These are phyloP conservation scores for Nectriaceae sp. DNA, from an alignment of 2,329 filamentous ascomycete species.

Conservation along the genomic window DNA sequence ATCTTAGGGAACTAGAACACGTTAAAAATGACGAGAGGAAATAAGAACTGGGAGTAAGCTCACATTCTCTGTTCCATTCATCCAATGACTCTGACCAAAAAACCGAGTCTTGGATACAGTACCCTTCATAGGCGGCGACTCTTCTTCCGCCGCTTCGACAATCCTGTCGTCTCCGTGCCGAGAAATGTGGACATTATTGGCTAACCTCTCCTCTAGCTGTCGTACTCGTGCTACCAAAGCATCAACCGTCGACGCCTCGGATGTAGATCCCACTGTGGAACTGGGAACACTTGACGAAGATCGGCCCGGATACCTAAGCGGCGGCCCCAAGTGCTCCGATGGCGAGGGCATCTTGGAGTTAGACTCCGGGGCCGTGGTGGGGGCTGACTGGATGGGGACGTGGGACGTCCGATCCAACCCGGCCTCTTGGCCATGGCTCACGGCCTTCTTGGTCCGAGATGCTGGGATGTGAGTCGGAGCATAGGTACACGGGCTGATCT, in stretches of 20 bases:
- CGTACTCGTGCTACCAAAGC: slow-evolving; percentile 41
- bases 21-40: slow-evolving; percentile 5
- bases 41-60: slow-evolving; percentile 11
- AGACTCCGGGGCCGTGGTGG: slow-evolving; percentile 10
- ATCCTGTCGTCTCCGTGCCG: slow-evolving; percentile 16
- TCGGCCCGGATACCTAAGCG: background rate
- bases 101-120: slow-evolving; percentile 46
- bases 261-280: slow-evolving; percentile 28
- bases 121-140: slow-evolving; percentile 29
- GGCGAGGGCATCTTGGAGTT: slow-evolving; percentile 8
- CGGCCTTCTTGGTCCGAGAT: slow-evolving; percentile 24
- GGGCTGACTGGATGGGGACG: slow-evolving; percentile 22
- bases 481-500: slow-evolving; percentile 57
- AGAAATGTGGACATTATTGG: slow-evolving; percentile 27
- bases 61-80: slow-evolving; percentile 45
- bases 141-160: slow-evolving; percentile 2
- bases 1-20: slow-evolving; percentile 30
- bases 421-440: background rate
- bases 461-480: slow-evolving; percentile 37
- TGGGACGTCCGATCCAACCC: slow-evolving; percentile 10
- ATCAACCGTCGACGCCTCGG: slow-evolving; percentile 29
- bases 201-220: slow-evolving; percentile 46
- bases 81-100: slow-evolving; percentile 54
- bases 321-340: background rate
- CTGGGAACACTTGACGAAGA: slow-evolving; percentile 27